Evolutionary conservation across 176 grass and related monocot species (phyloP), one percentile per base, ranked within the genome.

Genomic region (Neostapfia colusana): DNA sequence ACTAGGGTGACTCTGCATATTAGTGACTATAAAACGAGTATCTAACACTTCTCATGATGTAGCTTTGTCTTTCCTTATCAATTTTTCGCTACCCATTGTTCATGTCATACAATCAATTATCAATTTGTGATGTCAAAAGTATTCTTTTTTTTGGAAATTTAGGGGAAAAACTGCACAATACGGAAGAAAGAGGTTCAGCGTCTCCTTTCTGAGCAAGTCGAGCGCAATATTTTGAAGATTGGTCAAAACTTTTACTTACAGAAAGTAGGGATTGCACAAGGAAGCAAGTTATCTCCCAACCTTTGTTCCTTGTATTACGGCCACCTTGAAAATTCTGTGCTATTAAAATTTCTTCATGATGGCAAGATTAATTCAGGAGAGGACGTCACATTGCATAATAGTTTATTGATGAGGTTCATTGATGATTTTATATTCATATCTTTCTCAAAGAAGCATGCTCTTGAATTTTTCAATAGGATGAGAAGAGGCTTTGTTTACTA

Each of bases 341-440:
- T 92, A 54, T 74, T 54, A 38, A 86, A 90, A 21, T 84, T 83
- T 79, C 72, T 93, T 48, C 53, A 54, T 38, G 80, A 83, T 58
- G 55, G 57, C 58, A 78, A 81, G 61, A 35, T 72, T 51, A 65
- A 72, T 84, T 58, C 67, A 70, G 65, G 46, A 73, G 57, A 74
- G 11, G 70, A 82, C 43, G 57, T 55, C 70, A 70, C 53, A 28
- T 6, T 40, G 62, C 68, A 57, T 24, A 74, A 88, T 27, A 72
- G 72, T 85, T 84, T 93, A 49, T 77, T 98, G 85, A 79, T 92
- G 76, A 88, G 95, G 76, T 93, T 85, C 36, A 85, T 84, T 74
- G 94, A 97, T 76, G 94, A 97, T 84, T 89, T 97, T 65, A 25
- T 97, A 79, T 97, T 97, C 56, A 80, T 97, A 70, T 88, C 94